These are phyloP conservation scores for Elongisporangium anandrum DNA, from an alignment of 352 stramenopile genomes.

Conservation along the genomic window DNA sequence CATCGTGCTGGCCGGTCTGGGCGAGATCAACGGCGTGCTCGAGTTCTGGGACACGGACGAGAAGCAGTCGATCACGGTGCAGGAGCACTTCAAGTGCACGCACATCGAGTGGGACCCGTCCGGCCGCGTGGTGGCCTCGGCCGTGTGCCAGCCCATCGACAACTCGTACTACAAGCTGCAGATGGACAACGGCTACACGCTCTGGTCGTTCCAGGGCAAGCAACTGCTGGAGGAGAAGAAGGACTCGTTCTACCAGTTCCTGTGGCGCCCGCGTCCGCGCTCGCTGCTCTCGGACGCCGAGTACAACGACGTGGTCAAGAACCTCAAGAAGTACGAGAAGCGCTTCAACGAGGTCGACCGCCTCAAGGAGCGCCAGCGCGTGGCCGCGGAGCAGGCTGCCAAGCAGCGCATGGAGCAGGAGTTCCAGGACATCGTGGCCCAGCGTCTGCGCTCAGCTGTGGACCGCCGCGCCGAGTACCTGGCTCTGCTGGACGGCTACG, in stretches of 20 bases:
- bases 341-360: conserved; percentile 86
- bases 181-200: conserved; percentile 99
- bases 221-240: conserved; percentile 93
- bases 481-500: conserved; percentile 67
- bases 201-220: conserved; percentile 98
- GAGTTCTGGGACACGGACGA: conserved; percentile 98
- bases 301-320: conserved; percentile 94
- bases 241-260: conserved; percentile 95
- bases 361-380: conserved; percentile 74
- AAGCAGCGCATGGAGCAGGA: conserved; percentile 66
- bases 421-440: conserved; percentile 65
- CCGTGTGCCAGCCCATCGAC: conserved; percentile 95
- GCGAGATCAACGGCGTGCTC: conserved; percentile 93
- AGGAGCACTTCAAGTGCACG: conserved; percentile 98
- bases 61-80: conserved; percentile 91
- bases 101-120: conserved; percentile 98
- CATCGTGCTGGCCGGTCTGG: conserved; percentile 93
- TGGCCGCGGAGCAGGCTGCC: conserved; percentile 57
- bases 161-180: conserved; percentile 96
- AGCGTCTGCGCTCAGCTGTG: conserved; percentile 22
- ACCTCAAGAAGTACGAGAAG: conserved; percentile 97
- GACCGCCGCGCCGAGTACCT: conserved; percentile 58
- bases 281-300: conserved; percentile 92
- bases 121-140: conserved; percentile 93
- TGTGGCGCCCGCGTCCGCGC: conserved; percentile 91